Conservation (phyloP, 2,329 filamentous ascomycete species). For the Phoma sp. region DNA sequence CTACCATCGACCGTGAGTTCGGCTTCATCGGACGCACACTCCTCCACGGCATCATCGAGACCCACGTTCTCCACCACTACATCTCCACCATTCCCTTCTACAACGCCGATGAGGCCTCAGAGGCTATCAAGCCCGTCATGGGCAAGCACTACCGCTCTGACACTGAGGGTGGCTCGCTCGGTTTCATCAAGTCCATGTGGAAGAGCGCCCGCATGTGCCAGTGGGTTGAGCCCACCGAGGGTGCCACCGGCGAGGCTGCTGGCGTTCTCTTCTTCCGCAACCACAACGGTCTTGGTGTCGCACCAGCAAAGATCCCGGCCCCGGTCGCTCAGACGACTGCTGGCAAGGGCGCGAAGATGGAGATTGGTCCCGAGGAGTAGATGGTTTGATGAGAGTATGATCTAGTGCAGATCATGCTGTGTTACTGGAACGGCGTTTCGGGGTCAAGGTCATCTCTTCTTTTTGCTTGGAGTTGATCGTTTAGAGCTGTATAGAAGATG, state of each 20-base stretch:
- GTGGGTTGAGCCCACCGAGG: slow-evolving; percentile 93
- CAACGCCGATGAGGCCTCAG: slow-evolving; percentile 90
- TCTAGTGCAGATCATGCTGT: slow-evolving; percentile 25
- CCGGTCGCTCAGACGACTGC: slow-evolving; percentile 37
- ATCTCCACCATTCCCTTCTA: slow-evolving; percentile 97
- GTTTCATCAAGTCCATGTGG: slow-evolving; percentile 87
- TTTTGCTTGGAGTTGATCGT: slow-evolving; percentile 22
- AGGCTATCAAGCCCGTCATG: slow-evolving; percentile 95
- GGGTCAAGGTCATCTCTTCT: slow-evolving; percentile 17
- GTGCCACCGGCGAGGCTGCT: slow-evolving; percentile 79
- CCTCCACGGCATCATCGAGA: slow-evolving; percentile 96
- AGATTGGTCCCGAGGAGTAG: slow-evolving; percentile 43
- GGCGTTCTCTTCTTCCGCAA: slow-evolving; percentile 95
- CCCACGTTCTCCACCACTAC: slow-evolving; percentile 97
- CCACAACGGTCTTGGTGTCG: slow-evolving; percentile 80
- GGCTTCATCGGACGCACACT: slow-evolving; percentile 92
- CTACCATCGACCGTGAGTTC: slow-evolving; percentile 96
- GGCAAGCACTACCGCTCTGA: slow-evolving; percentile 92
- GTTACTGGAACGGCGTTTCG: slow-evolving; percentile 31
- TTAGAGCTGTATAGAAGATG: slow-evolving; percentile 21
- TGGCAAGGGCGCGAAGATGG: slow-evolving; percentile 46
- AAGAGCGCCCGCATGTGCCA: slow-evolving; percentile 86
- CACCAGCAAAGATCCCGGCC: slow-evolving; percentile 56
- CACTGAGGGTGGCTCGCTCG: slow-evolving; percentile 73
- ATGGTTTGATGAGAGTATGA: slow-evolving; percentile 25